phyloP scores from a whole-genome alignment of 108 stramenopile species.

The Seminavis robusta region DNA sequence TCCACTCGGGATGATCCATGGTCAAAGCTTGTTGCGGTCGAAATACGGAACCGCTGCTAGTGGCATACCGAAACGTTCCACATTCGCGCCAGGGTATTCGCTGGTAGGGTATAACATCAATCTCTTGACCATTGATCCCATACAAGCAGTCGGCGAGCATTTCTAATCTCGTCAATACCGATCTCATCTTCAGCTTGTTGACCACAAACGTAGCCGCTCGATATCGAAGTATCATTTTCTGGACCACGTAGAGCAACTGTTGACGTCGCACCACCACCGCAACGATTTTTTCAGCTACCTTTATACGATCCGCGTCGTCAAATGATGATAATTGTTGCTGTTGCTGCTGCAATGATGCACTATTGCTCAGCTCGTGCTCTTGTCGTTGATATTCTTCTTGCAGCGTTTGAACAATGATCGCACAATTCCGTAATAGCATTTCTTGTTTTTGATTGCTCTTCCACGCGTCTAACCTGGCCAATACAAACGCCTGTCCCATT shows the following conservation, averaged over 20 bases:
- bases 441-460: not conserved
- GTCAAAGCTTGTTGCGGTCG: not conserved
- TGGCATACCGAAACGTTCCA: slow-evolving; percentile 34
- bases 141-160: slow-evolving; percentile 19
- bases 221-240: too few species aligned
- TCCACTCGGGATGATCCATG: not conserved
- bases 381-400: not conserved
- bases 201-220: slow-evolving; percentile 10
- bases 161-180: slow-evolving; percentile 11
- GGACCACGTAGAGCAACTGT: too few species aligned
- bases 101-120: not conserved
- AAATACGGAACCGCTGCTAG: slow-evolving; percentile 45
- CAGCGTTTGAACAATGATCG: not conserved
- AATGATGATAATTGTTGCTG: slow-evolving; percentile 1
- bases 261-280: slow-evolving; percentile 7
- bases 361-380: slow-evolving; percentile 1
- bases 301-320: slow-evolving; percentile 13
- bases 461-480: slow-evolving; percentile 25
- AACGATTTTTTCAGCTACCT: not conserved
- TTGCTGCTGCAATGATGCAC: slow-evolving; percentile 6
- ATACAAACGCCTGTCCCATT: slow-evolving; percentile 46
- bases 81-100: slow-evolving; percentile 6
- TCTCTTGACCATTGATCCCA: not conserved
- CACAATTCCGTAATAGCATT: not conserved
- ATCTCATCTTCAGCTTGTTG: slow-evolving; percentile 14